A percentile compares a stretch with the other conserved stretches of the same genome.
Evolutionary conservation across 305 asterid species (phyloP).

Genomic region (Fraxinus floribunda): DNA sequence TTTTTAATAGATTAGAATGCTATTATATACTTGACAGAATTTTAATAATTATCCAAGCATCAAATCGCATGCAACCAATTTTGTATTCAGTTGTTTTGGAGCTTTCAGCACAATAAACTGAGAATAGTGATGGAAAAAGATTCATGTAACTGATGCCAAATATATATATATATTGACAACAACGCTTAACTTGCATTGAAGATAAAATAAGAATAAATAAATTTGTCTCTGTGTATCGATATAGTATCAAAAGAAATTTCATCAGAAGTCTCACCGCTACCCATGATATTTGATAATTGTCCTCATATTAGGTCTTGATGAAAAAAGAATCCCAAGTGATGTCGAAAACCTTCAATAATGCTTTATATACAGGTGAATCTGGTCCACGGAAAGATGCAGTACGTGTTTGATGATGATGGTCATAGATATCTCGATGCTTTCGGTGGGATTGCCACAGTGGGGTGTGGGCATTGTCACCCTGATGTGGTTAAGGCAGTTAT

Average conservation of each 20-base stretch:
- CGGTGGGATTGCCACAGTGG: constrained; percentile 82
- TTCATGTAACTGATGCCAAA: not conserved
- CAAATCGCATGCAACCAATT: not conserved
- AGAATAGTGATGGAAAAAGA: not conserved
- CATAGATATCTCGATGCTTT: constrained; percentile 74
- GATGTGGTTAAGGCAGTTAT: constrained; percentile 72
- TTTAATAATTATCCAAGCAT: not conserved
- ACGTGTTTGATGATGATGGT: constrained; percentile 70
- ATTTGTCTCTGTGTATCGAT: not conserved
- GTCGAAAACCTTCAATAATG: not conserved
- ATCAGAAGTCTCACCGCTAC: not conserved
- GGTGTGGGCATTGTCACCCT: constrained; percentile 93
- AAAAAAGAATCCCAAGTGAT: not conserved
- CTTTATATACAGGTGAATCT: constrained; percentile 49
- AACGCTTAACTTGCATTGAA: not conserved
- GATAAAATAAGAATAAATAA: not conserved
- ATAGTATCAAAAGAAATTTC: not conserved
- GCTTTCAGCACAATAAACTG: not conserved
- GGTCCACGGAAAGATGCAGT: constrained; percentile 87
- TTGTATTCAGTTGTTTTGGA: not conserved
- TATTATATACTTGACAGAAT: not conserved
- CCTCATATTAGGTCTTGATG: not conserved
- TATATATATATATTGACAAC: not conserved
- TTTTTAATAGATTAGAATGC: not conserved
- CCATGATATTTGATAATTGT: not conserved